A percentile compares a stretch with the other conserved stretches of the same genome.
phyloP scores from a whole-genome alignment of 1,284 basidiomycete genomes.

The Trichosporon faecale region DNA sequence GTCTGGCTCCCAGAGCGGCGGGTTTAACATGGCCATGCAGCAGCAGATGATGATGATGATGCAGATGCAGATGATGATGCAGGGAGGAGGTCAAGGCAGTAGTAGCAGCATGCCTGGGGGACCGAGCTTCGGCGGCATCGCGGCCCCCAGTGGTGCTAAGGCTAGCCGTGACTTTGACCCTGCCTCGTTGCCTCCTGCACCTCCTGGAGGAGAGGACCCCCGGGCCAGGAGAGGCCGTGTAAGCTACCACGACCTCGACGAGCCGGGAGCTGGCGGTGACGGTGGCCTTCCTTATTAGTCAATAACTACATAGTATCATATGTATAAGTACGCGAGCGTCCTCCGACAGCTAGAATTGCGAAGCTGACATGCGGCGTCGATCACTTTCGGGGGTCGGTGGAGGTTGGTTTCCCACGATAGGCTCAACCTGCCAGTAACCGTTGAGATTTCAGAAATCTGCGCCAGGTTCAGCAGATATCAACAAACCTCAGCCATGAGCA shows the following conservation, averaged over 20 bases:
- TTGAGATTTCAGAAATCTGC: slow-evolving; percentile 12
- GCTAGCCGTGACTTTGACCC: slow-evolving; percentile 20
- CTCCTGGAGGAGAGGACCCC: slow-evolving; percentile 47
- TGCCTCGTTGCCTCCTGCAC: slow-evolving; percentile 29
- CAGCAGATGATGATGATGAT: slow-evolving; percentile 54
- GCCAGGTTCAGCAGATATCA: not conserved
- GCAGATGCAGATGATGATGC: slow-evolving; percentile 52
- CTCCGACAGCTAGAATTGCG: not conserved
- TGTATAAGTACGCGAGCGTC: not conserved
- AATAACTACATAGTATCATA: not conserved
- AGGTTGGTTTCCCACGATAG: not conserved
- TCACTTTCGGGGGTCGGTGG: not conserved
- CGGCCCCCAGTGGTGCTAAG: slow-evolving; percentile 13
- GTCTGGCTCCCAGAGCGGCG: slow-evolving; percentile 21
- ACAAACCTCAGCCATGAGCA: slow-evolving; percentile 1
- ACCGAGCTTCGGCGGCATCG: not conserved
- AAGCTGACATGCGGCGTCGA: not conserved
- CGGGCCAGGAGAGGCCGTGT: slow-evolving; percentile 46
- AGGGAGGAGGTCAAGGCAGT: slow-evolving; percentile 20
- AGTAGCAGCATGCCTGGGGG: slow-evolving; percentile 12
- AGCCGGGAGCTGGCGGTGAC: slow-evolving; percentile 39
- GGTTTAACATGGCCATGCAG: slow-evolving; percentile 44
- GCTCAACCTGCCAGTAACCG: too few species aligned
- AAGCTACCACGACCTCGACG: slow-evolving; percentile 50
- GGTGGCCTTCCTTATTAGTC: slow-evolving; percentile 48